Evolutionary conservation across 2,329 filamentous ascomycete genomes (phyloP).

Genomic region (Beauveria sp.): DNA sequence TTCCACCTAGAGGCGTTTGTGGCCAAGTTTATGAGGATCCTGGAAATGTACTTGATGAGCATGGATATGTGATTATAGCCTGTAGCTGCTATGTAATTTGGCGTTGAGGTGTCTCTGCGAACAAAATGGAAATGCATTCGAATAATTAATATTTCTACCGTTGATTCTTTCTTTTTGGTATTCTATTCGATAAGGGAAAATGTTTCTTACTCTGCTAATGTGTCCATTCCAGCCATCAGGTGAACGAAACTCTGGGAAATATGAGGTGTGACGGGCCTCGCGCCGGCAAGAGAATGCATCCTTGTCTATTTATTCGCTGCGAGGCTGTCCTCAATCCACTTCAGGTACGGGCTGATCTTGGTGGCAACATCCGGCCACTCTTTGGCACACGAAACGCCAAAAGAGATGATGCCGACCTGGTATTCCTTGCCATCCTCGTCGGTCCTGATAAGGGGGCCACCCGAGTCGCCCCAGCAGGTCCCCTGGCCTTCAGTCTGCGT

Average conservation of each 20-base stretch:
- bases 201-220: no score
- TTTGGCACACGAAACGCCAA: neutral
- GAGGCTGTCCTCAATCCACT: conserved; percentile 1
- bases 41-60: conserved; percentile 86
- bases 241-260: neutral
- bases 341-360: neutral
- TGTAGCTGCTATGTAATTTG: neutral
- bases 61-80: conserved; percentile 55
- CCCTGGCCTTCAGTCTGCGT: neutral
- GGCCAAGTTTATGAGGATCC: conserved; percentile 94
- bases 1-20: conserved; percentile 98
- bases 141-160: neutral
- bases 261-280: neutral
- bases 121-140: neutral
- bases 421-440: neutral
- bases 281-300: neutral
- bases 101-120: conserved; percentile 4
- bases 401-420: conserved; percentile 1
- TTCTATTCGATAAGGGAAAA: no score
- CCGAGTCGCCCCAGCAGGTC: conserved; percentile 4
- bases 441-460: neutral
- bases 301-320: neutral
- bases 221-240: neutral
- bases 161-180: no score
- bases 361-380: conserved; percentile 3